phyloP scores from a whole-genome alignment of 768 basidiomycete species.

The Brasilioporus rufonigricans region DNA sequence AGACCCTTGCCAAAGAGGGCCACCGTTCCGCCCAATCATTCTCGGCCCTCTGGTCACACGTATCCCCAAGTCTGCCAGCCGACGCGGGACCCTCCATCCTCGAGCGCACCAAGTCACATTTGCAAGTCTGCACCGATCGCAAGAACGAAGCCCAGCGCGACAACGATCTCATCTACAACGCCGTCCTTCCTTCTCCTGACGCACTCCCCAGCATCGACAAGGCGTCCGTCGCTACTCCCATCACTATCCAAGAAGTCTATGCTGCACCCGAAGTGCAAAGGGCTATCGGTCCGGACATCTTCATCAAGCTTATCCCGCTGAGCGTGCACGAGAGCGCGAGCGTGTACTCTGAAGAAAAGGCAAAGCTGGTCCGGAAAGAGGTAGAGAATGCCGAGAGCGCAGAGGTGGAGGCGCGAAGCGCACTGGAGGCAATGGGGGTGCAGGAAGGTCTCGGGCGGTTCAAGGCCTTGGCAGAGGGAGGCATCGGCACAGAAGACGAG shows the following conservation, averaged over 20 bases:
- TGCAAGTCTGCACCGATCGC: slow-evolving; percentile 72
- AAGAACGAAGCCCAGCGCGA: slow-evolving; percentile 77
- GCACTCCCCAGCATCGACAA: slow-evolving; percentile 83
- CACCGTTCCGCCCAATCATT: slow-evolving; percentile 66
- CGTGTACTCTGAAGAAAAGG: slow-evolving; percentile 98
- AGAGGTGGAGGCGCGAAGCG: slow-evolving; percentile 76
- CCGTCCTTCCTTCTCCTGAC: slow-evolving; percentile 76
- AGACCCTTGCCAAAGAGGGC: slow-evolving; percentile 82
- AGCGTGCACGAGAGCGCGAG: slow-evolving; percentile 95
- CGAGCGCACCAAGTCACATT: slow-evolving; percentile 83
- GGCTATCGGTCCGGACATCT: slow-evolving; percentile 91
- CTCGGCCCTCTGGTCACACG: slow-evolving; percentile 64
- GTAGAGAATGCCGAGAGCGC: slow-evolving; percentile 84
- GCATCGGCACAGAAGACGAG: slow-evolving; percentile 59
- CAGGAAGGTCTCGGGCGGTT: slow-evolving; percentile 67
- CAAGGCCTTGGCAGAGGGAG: slow-evolving; percentile 67
- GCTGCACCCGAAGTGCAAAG: slow-evolving; percentile 88
- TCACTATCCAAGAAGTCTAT: slow-evolving; percentile 94
- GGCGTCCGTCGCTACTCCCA: slow-evolving; percentile 73
- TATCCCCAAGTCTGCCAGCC: slow-evolving; percentile 80
- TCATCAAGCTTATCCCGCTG: slow-evolving; percentile 82
- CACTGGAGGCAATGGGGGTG: slow-evolving; percentile 79
- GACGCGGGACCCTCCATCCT: slow-evolving; percentile 79
- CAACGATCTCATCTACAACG: slow-evolving; percentile 98
- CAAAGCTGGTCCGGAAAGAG: slow-evolving; percentile 86